These are phyloP conservation scores for Boletus rubropictus DNA, from an alignment of 768 basidiomycete genomes.

Conservation along the genomic window DNA sequence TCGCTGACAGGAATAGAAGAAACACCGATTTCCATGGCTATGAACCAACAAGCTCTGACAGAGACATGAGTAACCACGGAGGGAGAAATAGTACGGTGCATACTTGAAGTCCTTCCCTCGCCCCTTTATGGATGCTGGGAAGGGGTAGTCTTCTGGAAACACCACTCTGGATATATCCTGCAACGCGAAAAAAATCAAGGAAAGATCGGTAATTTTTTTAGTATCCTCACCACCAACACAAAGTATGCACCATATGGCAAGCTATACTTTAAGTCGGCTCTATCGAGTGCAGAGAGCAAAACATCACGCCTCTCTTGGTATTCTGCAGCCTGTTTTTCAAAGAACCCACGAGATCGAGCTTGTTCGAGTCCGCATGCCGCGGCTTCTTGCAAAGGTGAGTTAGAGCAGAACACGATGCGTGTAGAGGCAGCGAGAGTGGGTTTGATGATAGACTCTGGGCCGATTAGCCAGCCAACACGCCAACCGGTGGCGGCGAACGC, in stretches of 20 bases:
- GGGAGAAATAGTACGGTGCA: slow-evolving; percentile 13
- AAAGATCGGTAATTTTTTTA: background rate
- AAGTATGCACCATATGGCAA: slow-evolving; percentile 91
- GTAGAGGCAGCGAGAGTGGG: slow-evolving; percentile 89
- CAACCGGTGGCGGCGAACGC: slow-evolving; percentile 96
- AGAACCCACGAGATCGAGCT: slow-evolving; percentile 65
- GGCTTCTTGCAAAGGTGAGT: slow-evolving; percentile 93
- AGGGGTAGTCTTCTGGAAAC: slow-evolving; percentile 80
- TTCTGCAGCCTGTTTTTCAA: slow-evolving; percentile 66
- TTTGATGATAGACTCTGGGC: slow-evolving; percentile 70
- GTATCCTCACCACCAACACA: slow-evolving; percentile 63
- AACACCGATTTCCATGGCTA: slow-evolving; percentile 84
- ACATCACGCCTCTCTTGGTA: slow-evolving; percentile 76
- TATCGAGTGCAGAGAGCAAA: slow-evolving; percentile 76
- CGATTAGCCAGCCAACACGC: slow-evolving; percentile 96
- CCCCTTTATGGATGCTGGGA: slow-evolving; percentile 68
- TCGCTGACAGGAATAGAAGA: slow-evolving; percentile 95
- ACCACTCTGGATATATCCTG: slow-evolving; percentile 74
- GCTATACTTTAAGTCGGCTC: slow-evolving; percentile 78
- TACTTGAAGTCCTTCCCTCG: slow-evolving; percentile 86
- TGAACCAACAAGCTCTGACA: slow-evolving; percentile 87
- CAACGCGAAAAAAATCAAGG: slow-evolving; percentile 4
- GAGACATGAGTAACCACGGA: slow-evolving; percentile 8
- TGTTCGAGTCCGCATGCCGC: slow-evolving; percentile 85
- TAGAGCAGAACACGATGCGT: slow-evolving; percentile 92